Base-by-base conservation (phyloP, 1,284 basidiomycete genomes). In the Apiotrichum mycotoxinovorans region DNA sequence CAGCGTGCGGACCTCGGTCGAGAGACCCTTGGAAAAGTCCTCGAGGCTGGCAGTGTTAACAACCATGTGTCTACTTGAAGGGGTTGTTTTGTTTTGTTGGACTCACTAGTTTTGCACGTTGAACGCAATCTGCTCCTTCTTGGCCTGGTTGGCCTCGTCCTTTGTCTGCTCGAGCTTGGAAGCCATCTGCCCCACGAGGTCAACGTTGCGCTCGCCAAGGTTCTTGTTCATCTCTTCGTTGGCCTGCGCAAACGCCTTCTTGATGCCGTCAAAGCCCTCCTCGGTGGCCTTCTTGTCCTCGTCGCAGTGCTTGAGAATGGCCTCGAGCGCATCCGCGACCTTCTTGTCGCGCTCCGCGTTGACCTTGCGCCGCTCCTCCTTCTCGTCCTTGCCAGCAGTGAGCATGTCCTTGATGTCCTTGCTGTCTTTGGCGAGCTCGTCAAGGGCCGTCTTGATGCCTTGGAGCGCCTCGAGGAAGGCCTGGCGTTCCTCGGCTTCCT, bases 41-140 rank as follows among this genome's bases (percentile, higher is more conserved):
- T 76, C 72, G 20, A 77, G 58, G 60, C 70, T 72, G n/a, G n/a
- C n/a, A 17, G 22, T 44, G 45, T 54, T 41, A 53, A 35, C n/a
- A n/a, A 26, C 27, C 11, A 26, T 40, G 8, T 7, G 7, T 5
- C n/a, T n/a, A n/a, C n/a, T n/a, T n/a, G n/a, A n/a, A n/a, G n/a
- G n/a, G n/a, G n/a, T n/a, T n/a, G 4, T 8, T 1, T 0, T 25
- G 30, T 22, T 12, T 9, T n/a, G n/a, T n/a, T n/a, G n/a, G n/a
- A 48, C 46, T 35, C 46, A 48, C 46, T 76, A 75, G 20, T 35
- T 22, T 34, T 48, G 46, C 40, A 78, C 55, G 52, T 78, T 78
- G 70, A 77, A 78, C 3, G 70, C 74, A 40, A 78, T 72, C 57
- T 78, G 75, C 56, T 78, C 75, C 41, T 74, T 59, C 11, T 74